Conservation (phyloP, 2,329 filamentous ascomycete genomes). For the Drechslerella coelobrocha region DNA sequence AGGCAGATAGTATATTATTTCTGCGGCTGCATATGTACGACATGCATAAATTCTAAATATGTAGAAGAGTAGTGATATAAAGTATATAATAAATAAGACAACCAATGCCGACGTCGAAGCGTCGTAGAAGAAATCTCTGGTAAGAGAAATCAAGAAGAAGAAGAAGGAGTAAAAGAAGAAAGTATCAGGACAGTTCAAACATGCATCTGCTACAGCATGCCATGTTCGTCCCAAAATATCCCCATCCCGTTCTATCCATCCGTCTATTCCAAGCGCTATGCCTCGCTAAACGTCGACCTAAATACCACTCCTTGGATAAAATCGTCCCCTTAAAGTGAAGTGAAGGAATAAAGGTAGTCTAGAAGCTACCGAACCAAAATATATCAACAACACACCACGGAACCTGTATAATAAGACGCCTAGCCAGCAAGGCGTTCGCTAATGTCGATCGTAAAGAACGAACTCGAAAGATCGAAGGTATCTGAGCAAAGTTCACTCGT, state of each 20-base stretch:
- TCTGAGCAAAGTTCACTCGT: constrained; percentile 6
- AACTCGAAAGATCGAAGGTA: constrained; percentile 48
- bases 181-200: too few species aligned
- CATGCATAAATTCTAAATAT: too few species aligned
- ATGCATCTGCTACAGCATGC: too few species aligned
- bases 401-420: neutral
- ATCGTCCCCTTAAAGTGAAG: neutral
- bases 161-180: too few species aligned
- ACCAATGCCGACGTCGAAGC: too few species aligned
- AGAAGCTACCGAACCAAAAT: neutral
- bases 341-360: neutral
- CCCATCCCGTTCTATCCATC: neutral
- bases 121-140: too few species aligned
- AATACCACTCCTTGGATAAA: too few species aligned
- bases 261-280: constrained; percentile 3
- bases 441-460: constrained; percentile 30
- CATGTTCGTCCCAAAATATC: neutral
- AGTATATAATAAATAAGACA: too few species aligned
- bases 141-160: too few species aligned
- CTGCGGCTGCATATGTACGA: too few species aligned
- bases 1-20: too few species aligned
- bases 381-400: neutral
- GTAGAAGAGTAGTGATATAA: too few species aligned
- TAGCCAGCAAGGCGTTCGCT: neutral
- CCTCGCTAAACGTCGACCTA: neutral